Evolutionary conservation across 2,329 filamentous ascomycete genomes (phyloP), one percentile per base, ranked within the genome.

Genomic region (Hyphodiscus sp.): DNA sequence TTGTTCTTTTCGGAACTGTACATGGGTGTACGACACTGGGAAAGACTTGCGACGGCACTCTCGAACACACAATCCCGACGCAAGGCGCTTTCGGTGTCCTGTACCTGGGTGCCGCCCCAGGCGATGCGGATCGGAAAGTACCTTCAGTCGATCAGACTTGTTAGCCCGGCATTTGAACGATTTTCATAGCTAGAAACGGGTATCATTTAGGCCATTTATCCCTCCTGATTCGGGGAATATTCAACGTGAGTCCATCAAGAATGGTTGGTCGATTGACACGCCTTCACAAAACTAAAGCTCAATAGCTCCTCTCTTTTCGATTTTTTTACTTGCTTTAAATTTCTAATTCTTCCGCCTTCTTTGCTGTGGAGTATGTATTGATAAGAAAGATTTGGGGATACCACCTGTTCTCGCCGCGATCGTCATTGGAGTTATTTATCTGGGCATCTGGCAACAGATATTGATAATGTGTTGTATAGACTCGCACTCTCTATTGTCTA

Each of bases 41-140:
- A 57, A 57, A 50, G 55, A 57, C 41, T 43, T 57, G 1, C 23
- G 18, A 11, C 45, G 55, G 9, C 55, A 57, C 43, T 44, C 16
- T 9, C 19, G 38, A n/a, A 18, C 20, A 16, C 51, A 49, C 29
- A 18, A 49, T 20, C 33, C 42, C 13, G 15, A 44, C 18, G 41
- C 44, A 45, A 23, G 26, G 10, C 49, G 53, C 20, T 44, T 26
- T n/a, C 42, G 5, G 19, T 55, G 53, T 47, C 53, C 53, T 20
- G 45, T 49, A 7, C 11, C 11, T 6, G 45, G 29, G 5, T 52
- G 53, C 45, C 38, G 19, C 8, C 13, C 23, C 10, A 16, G 45
- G 9, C 46, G 46, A n/a, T 13, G 23, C 19, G 33, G 44, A 10
- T 26, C 19, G 8, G 46, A 45, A 18, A 43, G 33, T n/a, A 50